Conservation (phyloP, 768 basidiomycete genomes). For the Tricholoma hemisulphureum region DNA sequence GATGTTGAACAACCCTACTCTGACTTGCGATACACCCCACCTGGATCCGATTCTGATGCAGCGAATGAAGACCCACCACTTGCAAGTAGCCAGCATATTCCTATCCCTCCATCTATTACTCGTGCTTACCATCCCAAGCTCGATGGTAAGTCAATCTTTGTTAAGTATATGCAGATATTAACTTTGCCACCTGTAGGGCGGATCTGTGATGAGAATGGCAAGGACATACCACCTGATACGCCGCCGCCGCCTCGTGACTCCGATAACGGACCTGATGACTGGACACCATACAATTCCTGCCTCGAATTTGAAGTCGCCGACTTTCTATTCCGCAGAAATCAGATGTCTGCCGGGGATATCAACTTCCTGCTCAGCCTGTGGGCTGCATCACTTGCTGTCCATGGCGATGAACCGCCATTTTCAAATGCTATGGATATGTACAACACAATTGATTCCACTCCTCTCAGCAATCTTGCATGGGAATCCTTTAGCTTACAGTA, state of each 20-base stretch:
- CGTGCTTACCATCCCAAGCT: neutral
- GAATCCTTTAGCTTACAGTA: too few species aligned
- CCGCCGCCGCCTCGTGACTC: too few species aligned
- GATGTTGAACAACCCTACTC: neutral
- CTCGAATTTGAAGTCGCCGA: neutral
- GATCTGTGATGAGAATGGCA: too few species aligned
- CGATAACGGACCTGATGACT: too few species aligned
- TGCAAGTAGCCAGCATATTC: neutral
- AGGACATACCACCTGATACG: too few species aligned
- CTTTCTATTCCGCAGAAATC: neutral
- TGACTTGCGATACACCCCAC: neutral
- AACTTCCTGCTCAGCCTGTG: constrained; percentile 16
- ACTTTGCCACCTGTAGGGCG: too few species aligned
- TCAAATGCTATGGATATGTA: neutral
- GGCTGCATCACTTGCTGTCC: constrained; percentile 4
- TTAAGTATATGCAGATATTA: too few species aligned
- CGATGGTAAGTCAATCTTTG: neutral
- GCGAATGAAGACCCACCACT: neutral
- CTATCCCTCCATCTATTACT: neutral
- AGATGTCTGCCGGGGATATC: neutral
- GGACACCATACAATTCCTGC: neutral
- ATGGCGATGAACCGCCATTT: neutral
- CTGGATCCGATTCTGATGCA: neutral
- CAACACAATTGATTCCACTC: constrained; percentile 3
- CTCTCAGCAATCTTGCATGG: too few species aligned